Evolutionary conservation across 2,329 filamentous ascomycete genomes (phyloP).

Genomic region (Aspergillus felis): DNA sequence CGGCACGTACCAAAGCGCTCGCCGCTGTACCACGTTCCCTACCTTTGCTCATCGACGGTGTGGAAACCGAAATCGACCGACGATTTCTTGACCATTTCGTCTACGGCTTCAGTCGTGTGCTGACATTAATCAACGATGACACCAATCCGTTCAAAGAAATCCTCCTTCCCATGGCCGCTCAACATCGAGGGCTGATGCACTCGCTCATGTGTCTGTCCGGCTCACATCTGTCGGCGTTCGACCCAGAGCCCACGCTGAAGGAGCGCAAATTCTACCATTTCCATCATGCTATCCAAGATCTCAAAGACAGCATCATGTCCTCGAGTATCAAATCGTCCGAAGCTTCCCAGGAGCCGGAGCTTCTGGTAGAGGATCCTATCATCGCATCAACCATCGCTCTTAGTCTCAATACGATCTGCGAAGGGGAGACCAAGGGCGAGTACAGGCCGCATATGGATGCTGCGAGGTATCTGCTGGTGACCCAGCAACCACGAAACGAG

Average conservation of each 20-base stretch:
- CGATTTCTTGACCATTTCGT: constrained; percentile 82
- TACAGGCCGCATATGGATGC: constrained; percentile 76
- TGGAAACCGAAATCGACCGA: constrained; percentile 75
- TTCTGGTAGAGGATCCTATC: constrained; percentile 54
- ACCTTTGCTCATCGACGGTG: constrained; percentile 67
- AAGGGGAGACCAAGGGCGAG: constrained; percentile 60
- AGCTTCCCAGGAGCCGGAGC: constrained; percentile 25
- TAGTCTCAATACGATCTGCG: constrained; percentile 58
- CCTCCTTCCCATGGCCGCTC: constrained; percentile 73
- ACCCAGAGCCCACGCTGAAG: constrained; percentile 48
- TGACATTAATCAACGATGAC: constrained; percentile 76
- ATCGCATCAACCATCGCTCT: constrained; percentile 59
- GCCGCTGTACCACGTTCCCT: constrained; percentile 42
- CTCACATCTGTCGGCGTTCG: constrained; percentile 61
- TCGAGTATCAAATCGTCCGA: constrained; percentile 16
- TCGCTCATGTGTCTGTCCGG: constrained; percentile 80
- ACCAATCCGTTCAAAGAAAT: constrained; percentile 84
- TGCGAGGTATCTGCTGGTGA: constrained; percentile 67
- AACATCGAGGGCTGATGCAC: constrained; percentile 82
- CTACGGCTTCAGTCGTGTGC: constrained; percentile 69
- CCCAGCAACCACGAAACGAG: constrained; percentile 57
- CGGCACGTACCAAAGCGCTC: constrained; percentile 30
- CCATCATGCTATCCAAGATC: constrained; percentile 38
- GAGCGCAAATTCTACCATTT: constrained; percentile 55
- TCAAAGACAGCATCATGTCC: constrained; percentile 39